Evolutionary conservation across 441 rosid species (phyloP).

Genomic region (Pelargonium myrrhifolium): DNA sequence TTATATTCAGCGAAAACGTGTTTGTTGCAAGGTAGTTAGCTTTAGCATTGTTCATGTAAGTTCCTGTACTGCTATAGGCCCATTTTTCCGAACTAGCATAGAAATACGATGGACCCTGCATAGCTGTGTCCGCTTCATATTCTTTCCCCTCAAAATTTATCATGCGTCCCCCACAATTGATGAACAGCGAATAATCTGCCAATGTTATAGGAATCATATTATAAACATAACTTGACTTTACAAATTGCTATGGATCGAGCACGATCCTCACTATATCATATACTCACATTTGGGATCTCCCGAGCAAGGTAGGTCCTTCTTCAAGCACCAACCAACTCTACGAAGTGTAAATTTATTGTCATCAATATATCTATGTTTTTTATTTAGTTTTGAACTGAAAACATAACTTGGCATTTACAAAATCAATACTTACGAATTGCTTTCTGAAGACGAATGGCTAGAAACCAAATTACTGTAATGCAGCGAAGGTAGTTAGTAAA

Average conservation of each 20-base stretch:
- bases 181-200: slow-evolving; percentile 60
- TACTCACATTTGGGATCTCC: slow-evolving; percentile 39
- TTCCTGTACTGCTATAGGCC: slow-evolving; percentile 73
- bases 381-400: neutral
- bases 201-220: neutral
- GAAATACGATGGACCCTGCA: slow-evolving; percentile 35
- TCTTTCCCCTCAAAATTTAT: slow-evolving; percentile 16
- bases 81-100: slow-evolving; percentile 28
- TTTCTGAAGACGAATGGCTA: slow-evolving; percentile 32
- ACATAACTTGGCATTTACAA: neutral
- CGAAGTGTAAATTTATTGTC: slow-evolving; percentile 13
- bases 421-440: slow-evolving; percentile 45
- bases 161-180: slow-evolving; percentile 62
- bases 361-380: neutral
- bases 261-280: neutral
- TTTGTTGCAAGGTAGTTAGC: slow-evolving; percentile 25
- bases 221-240: neutral
- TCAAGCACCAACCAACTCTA: slow-evolving; percentile 64
- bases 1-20: slow-evolving; percentile 22
- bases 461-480: slow-evolving; percentile 62
- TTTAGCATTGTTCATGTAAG: slow-evolving; percentile 1
- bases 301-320: slow-evolving; percentile 50
- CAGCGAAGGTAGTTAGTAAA: neutral
- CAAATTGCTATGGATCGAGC: neutral
- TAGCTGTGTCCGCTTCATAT: slow-evolving; percentile 40